These are phyloP conservation scores for Anaeromyces robustus DNA, from an alignment of 192 early-diverging fungal species.

Conservation along the genomic window DNA sequence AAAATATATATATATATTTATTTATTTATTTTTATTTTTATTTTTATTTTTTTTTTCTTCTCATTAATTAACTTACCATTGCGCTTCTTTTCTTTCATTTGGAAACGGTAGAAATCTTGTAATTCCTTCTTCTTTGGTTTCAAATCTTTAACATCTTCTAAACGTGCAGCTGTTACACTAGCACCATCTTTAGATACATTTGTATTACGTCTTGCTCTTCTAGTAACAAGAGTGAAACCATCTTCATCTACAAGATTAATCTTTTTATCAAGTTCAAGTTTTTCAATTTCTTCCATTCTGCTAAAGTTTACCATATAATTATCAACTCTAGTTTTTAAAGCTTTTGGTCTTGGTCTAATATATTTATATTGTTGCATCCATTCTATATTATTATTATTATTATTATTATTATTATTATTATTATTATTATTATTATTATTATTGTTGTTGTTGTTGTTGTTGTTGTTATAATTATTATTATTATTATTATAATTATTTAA, in stretches of 20 bases:
- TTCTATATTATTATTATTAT: no score
- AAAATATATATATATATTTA: background rate
- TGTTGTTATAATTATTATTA: no score
- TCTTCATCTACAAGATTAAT: conserved; percentile 80
- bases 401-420: no score
- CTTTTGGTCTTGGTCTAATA: conserved; percentile 15
- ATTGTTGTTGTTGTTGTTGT: no score
- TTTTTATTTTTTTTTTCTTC: background rate
- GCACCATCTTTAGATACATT: conserved; percentile 56
- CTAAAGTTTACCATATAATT: conserved; percentile 62
- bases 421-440: no score
- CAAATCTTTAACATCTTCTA: conserved; percentile 27
- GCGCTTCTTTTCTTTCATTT: conserved; percentile 77
- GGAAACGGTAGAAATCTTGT: conserved; percentile 90
- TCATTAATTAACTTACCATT: conserved; percentile 41
- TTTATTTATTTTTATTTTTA: background rate
- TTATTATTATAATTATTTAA: no score
- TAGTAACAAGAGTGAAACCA: conserved; percentile 75
- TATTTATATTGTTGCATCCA: conserved; percentile 25
- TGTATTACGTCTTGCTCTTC: conserved; percentile 40
- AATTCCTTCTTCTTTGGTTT: conserved; percentile 69
- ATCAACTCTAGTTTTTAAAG: conserved; percentile 51
- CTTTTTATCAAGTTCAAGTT: conserved; percentile 39
- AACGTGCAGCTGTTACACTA: conserved; percentile 36
- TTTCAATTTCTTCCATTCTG: conserved; percentile 51